Conservation (phyloP, 1,139 yeast genomes). For the Yamadazyma membranifaciens region DNA sequence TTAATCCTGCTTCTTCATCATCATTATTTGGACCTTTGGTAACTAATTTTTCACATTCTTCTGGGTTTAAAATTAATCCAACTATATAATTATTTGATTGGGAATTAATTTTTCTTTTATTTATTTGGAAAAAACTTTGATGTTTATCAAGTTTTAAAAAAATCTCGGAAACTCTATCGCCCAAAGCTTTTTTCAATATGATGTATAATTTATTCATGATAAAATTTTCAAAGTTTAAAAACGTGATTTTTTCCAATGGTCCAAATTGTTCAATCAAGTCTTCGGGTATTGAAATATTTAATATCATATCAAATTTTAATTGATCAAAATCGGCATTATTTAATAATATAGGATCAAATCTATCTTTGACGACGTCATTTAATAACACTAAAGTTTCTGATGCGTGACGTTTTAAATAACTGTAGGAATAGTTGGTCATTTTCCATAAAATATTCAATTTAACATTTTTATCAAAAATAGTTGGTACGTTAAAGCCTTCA, state of each 20-base stretch:
- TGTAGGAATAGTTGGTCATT: conserved; percentile 70
- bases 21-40: conserved; percentile 82
- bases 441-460: conserved; percentile 81
- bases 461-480: conserved; percentile 71
- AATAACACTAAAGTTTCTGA: conserved; percentile 63
- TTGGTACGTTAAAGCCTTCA: conserved; percentile 67
- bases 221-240: conserved; percentile 67
- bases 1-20: conserved; percentile 53
- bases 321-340: conserved; percentile 55
- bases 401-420: conserved; percentile 63
- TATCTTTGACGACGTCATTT: conserved; percentile 77
- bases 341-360: conserved; percentile 83
- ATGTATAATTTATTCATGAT: conserved; percentile 59
- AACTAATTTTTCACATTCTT: conserved; percentile 74
- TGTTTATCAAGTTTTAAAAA: conserved; percentile 33
- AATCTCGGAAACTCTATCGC: conserved; percentile 55
- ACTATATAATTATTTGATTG: conserved; percentile 42
- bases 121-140: conserved; percentile 42
- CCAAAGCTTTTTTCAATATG: conserved; percentile 63
- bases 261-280: conserved; percentile 50
- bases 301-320: conserved; percentile 64
- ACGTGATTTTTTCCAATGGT: conserved; percentile 72
- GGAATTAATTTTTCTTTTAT: conserved; percentile 54
- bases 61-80: conserved; percentile 70
- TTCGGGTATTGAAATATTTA: conserved; percentile 48